Percentiles rank a stretch among this genome's conserved stretches.
These are phyloP conservation scores for Fusarium veterinarium DNA, from an alignment of 2,329 filamentous ascomycete species.

Conservation along the genomic window DNA sequence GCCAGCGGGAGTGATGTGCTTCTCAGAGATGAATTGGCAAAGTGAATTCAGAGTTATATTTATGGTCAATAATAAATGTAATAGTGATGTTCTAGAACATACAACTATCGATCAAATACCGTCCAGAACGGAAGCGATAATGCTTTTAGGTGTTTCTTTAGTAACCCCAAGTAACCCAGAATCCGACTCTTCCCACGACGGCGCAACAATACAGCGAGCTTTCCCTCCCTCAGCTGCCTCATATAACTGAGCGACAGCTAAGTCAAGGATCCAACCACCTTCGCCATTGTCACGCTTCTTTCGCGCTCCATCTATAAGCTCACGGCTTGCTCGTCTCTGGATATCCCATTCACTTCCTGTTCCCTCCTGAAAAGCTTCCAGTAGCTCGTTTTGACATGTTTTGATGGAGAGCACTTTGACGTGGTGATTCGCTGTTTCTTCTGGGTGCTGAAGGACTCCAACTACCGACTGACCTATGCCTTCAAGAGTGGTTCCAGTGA, in stretches of 20 bases:
- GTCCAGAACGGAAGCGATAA: slow-evolving; percentile 8
- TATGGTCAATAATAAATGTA: too few relatives aligned
- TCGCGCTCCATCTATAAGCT: slow-evolving; percentile 13
- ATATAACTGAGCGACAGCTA: slow-evolving; percentile 30
- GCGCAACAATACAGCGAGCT: slow-evolving; percentile 8
- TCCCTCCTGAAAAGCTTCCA: slow-evolving; percentile 8
- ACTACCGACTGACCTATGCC: slow-evolving; percentile 32
- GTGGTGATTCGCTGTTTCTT: slow-evolving; percentile 19
- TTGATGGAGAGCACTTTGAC: slow-evolving; percentile 32
- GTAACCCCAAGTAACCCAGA: slow-evolving; percentile 12
- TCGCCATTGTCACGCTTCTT: slow-evolving; percentile 1
- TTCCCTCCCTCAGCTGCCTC: neutral
- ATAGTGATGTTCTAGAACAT: too few relatives aligned
- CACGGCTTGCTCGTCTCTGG: slow-evolving; percentile 1
- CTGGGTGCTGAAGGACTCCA: slow-evolving; percentile 18
- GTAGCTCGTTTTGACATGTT: slow-evolving; percentile 21
- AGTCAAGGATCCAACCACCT: slow-evolving; percentile 25
- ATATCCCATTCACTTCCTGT: slow-evolving; percentile 10
- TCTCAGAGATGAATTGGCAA: neutral
- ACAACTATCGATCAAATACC: neutral
- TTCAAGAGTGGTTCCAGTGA: slow-evolving; percentile 21
- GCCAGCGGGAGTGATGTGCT: neutral
- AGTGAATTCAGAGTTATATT: too few relatives aligned
- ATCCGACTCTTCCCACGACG: slow-evolving; percentile 22
- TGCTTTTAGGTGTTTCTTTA: neutral